These are phyloP conservation scores for Phialophora macrospora DNA, from an alignment of 2,329 filamentous ascomycete genomes.

Conservation along the genomic window DNA sequence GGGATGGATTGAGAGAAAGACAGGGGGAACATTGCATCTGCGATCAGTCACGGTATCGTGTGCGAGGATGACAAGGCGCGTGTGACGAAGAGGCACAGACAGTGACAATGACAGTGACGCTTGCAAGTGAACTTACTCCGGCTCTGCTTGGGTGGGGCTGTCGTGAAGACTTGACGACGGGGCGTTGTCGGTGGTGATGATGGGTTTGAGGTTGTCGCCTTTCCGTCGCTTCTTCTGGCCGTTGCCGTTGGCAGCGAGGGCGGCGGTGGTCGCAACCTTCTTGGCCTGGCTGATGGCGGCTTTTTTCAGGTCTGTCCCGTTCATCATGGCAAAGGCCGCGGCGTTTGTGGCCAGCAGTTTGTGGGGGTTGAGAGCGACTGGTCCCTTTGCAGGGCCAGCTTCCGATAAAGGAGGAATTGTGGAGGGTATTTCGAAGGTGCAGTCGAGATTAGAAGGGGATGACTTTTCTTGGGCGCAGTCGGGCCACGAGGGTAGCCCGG, in stretches of 20 bases:
- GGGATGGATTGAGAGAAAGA: slow-evolving; percentile 22
- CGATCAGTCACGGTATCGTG: slow-evolving; percentile 16
- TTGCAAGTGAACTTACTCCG: slow-evolving; percentile 36
- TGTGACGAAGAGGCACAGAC: neutral
- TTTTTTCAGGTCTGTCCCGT: slow-evolving; percentile 68
- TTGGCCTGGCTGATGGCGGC: slow-evolving; percentile 69
- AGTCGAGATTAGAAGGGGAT: slow-evolving; percentile 26
- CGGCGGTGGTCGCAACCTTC: slow-evolving; percentile 60
- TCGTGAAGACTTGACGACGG: slow-evolving; percentile 36
- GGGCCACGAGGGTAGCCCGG: slow-evolving; percentile 25
- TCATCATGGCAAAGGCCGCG: slow-evolving; percentile 56
- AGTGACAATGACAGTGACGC: slow-evolving; percentile 11
- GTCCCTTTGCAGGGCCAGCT: slow-evolving; percentile 40
- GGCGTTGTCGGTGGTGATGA: slow-evolving; percentile 65
- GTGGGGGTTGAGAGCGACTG: slow-evolving; percentile 32
- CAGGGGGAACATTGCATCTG: slow-evolving; percentile 14
- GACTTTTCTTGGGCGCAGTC: slow-evolving; percentile 25
- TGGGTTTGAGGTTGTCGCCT: slow-evolving; percentile 67
- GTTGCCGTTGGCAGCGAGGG: slow-evolving; percentile 57
- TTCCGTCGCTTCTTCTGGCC: slow-evolving; percentile 69
- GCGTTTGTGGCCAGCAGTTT: slow-evolving; percentile 38
- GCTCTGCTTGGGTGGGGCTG: slow-evolving; percentile 48
- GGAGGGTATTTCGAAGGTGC: slow-evolving; percentile 30
- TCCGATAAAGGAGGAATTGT: slow-evolving; percentile 37
- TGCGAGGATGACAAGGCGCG: slow-evolving; percentile 21